Evolutionary conservation across 495 filamentous ascomycete genomes (phyloP), one percentile per base, ranked within the genome.

Genomic region (Penicillium macrosclerotiorum): DNA sequence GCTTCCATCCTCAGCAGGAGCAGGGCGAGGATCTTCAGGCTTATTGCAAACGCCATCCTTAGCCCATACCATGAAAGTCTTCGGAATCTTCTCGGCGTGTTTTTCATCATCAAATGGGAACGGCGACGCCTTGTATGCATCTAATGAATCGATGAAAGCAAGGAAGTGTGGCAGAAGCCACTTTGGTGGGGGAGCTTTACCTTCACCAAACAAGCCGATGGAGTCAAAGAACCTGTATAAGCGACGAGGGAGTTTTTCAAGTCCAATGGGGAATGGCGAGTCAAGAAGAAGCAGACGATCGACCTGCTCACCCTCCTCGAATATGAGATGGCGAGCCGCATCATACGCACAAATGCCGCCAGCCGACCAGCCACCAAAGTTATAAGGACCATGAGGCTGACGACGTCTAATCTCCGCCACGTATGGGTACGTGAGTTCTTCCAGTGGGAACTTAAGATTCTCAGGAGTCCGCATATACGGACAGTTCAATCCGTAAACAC

Each of bases 271-370:
- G 69, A 81, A 89, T 0, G 90, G 90, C 0, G 89, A 82, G 63
- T 96, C 90, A 46, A 96, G 83, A 37, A 95, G 74, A 37, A 95
- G 66, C 3, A 96, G 79, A 35, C 82, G 76, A 35, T 85, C 85
- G 31, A 95, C 86, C 27, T 55, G 57, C 24, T 92, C 85, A 18
- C 82, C 82, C 13, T 76, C 73, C 35, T 80, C 75, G 51, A 83
- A 74, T 51, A 83, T 77, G 7, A 95, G 73, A 49, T 89, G 83
- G 42, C 80, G 81, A 22, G 82, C 81, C 17, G 88, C 85, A 58
- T 94, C 89, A 59, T 88, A 96, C 18, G 90, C 90, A 51, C 91
- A 84, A 25, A 93, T 88, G 31, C 90, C 90, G 38, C 90, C 90
- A 7, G 89, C 90, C 16, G 84, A 89, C 90, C 90, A 96, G 12